Conservation (phyloP, 176 grass and related monocot species). For the Cymbopogon citratus region DNA sequence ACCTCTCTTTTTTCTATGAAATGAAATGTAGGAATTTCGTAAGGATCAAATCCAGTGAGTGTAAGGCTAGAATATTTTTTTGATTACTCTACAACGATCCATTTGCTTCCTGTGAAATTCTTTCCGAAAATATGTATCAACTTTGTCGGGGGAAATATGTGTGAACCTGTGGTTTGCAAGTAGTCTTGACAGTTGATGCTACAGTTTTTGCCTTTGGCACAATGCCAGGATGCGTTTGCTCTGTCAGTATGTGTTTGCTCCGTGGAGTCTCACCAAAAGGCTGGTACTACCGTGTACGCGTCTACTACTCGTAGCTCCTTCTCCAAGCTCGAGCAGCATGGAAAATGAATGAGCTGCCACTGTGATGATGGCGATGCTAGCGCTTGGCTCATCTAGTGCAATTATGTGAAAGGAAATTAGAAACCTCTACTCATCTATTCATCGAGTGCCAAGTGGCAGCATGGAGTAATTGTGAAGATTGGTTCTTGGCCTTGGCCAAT, state of each 20-base stretch:
- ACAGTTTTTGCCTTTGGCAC: neutral
- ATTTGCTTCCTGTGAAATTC: neutral
- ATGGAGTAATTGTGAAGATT: neutral
- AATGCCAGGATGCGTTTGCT: neutral
- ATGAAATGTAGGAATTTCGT: neutral
- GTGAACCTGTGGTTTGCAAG: neutral
- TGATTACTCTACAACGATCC: neutral
- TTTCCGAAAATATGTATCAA: neutral
- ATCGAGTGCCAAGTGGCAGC: neutral
- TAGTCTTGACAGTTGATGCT: neutral
- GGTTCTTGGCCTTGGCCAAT: neutral
- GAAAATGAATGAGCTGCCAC: neutral
- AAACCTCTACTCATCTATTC: neutral
- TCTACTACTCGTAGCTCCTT: neutral
- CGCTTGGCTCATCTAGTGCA: neutral
- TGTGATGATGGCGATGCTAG: neutral
- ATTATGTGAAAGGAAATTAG: neutral
- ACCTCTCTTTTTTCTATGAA: neutral
- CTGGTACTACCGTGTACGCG: constrained; percentile 5
- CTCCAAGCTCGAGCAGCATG: neutral
- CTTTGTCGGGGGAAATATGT: neutral
- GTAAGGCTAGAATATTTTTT: neutral
- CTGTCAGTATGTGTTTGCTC: neutral
- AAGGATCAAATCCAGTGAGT: neutral
- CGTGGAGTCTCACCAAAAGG: neutral